Conservation (phyloP, 192 early-diverging fungal species). For the Linnemannia zychae region DNA sequence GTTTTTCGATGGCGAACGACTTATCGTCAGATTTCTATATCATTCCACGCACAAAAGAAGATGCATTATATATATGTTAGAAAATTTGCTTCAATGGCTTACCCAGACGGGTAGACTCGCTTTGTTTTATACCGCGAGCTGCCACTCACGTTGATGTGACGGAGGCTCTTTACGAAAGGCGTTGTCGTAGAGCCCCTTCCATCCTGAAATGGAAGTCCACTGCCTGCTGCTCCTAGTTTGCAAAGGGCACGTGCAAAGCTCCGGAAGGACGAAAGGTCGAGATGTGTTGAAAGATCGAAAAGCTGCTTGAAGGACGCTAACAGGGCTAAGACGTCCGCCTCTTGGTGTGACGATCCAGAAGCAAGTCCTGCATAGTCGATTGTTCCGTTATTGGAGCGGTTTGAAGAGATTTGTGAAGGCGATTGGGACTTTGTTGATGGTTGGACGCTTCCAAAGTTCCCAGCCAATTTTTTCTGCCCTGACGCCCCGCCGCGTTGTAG, state of each 20-base stretch:
- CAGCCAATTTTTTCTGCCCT: constrained; percentile 58
- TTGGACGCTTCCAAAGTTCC: constrained; percentile 49
- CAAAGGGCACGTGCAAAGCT: constrained; percentile 80
- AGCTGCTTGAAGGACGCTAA: constrained; percentile 71
- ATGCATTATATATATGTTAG: neutral
- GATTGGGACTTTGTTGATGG: constrained; percentile 17
- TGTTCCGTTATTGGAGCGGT: constrained; percentile 17
- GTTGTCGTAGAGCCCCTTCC: constrained; percentile 45
- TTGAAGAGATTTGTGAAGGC: constrained; percentile 27
- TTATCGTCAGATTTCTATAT: constrained; percentile 77
- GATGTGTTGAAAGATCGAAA: constrained; percentile 74
- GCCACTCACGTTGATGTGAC: constrained; percentile 56
- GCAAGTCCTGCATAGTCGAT: constrained; percentile 38
- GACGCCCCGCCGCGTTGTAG: constrained; percentile 43
- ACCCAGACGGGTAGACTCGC: neutral
- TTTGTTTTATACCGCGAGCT: neutral
- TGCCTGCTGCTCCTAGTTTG: constrained; percentile 67
- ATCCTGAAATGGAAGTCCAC: constrained; percentile 60
- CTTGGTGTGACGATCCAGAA: constrained; percentile 56
- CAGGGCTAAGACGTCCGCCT: constrained; percentile 62
- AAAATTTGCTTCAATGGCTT: neutral
- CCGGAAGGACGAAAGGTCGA: constrained; percentile 71
- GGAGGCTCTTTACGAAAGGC: constrained; percentile 43
- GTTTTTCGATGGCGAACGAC: constrained; percentile 83
- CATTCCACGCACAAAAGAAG: neutral